A percentile compares a stretch with the other conserved stretches of the same genome.
Evolutionary conservation across 2,329 filamentous ascomycete species (phyloP).

Genomic region (Beauveria caledonica): DNA sequence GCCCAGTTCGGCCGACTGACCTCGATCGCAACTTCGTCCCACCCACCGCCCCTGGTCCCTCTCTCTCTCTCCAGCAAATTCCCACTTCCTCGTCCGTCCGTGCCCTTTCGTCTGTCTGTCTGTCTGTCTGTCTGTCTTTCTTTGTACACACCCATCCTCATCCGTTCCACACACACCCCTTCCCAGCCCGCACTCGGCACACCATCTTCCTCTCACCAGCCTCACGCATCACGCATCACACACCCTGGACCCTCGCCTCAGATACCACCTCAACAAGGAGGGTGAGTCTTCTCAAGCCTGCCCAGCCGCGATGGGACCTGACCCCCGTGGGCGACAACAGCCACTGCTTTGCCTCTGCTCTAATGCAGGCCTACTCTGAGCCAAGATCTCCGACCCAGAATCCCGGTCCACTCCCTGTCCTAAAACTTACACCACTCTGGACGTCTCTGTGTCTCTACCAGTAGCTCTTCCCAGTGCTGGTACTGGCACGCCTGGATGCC

Average conservation of each 20-base stretch:
- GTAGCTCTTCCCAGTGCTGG: neutral
- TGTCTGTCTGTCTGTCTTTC: neutral
- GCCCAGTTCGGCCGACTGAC: neutral
- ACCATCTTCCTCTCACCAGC: neutral
- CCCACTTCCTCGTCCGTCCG: slow-evolving; percentile 2
- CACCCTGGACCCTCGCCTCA: slow-evolving; percentile 2
- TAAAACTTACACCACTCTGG: slow-evolving; percentile 7
- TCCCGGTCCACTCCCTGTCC: slow-evolving; percentile 12
- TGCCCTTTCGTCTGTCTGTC: neutral
- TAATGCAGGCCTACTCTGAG: slow-evolving; percentile 12
- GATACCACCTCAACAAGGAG: slow-evolving; percentile 11
- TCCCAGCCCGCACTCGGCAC: neutral
- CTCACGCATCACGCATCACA: neutral
- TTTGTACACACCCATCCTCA: neutral
- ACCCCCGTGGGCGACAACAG: neutral
- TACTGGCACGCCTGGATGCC: slow-evolving; percentile 4
- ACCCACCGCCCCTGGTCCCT: neutral
- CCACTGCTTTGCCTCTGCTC: slow-evolving; percentile 3
- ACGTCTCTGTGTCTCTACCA: neutral
- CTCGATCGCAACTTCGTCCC: slow-evolving; percentile 10
- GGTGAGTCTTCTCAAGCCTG: neutral
- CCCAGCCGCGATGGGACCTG: slow-evolving; percentile 10
- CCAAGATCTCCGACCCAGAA: slow-evolving; percentile 13
- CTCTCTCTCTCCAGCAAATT: neutral
- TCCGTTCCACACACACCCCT: neutral